Conservation (phyloP, 2,329 filamentous ascomycete genomes). For the Furcasterigmium sp. region DNA sequence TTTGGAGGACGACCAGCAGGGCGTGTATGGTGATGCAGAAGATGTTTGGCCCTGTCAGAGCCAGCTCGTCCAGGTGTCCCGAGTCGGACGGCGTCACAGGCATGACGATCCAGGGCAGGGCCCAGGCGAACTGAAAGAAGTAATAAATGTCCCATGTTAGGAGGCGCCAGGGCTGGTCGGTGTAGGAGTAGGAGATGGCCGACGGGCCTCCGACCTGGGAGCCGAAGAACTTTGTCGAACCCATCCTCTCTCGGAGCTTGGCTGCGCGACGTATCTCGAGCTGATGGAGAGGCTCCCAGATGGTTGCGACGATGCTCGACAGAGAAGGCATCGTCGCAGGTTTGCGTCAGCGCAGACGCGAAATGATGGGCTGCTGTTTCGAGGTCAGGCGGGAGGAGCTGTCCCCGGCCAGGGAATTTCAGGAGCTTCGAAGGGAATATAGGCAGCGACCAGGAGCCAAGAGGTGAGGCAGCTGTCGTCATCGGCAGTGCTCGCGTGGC, state of each 20-base stretch:
- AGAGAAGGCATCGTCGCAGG: background rate
- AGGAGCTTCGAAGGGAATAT: no score
- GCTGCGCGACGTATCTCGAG: conserved; percentile 1
- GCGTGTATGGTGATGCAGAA: conserved; percentile 52
- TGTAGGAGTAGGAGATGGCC: conserved; percentile 58
- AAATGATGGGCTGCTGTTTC: no score
- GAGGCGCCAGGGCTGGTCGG: conserved; percentile 47
- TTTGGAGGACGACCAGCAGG: conserved; percentile 54
- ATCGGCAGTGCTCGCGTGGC: no score
- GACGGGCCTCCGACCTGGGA: conserved; percentile 52
- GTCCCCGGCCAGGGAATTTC: no score
- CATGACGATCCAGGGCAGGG: conserved; percentile 55
- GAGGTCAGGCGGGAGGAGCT: no score
- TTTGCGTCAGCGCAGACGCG: no score
- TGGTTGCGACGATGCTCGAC: background rate
- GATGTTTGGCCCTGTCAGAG: conserved; percentile 51
- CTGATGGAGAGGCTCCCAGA: background rate
- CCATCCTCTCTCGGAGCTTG: conserved; percentile 10
- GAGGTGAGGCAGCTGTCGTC: no score
- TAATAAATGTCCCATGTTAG: conserved; percentile 48
- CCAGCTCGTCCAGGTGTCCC: conserved; percentile 58
- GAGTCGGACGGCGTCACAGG: conserved; percentile 49
- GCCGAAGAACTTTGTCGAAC: conserved; percentile 45
- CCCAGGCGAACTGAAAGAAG: conserved; percentile 50
- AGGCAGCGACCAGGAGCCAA: no score